Evolutionary conservation across 2,329 filamentous ascomycete species (phyloP), one percentile per base, ranked within the genome.

Genomic region (Torrubiellomyces zombiae): DNA sequence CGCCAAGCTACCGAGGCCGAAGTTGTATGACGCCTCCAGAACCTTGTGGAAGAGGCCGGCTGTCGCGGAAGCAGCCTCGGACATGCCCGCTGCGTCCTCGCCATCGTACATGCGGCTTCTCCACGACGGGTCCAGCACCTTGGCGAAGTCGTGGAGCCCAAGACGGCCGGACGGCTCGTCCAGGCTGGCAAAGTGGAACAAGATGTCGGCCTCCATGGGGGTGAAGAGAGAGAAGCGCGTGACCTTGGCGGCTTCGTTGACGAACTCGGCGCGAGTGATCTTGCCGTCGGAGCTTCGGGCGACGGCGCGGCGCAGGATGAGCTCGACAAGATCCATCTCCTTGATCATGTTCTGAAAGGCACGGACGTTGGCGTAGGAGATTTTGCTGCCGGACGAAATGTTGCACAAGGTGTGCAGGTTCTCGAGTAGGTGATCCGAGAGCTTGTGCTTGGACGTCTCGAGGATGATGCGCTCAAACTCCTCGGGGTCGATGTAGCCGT

Each of bases 321-420:
- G 60, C 58, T 98, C 89, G 24, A 95, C 81, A 42, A 95, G 67
- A 44, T 98, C 89, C 81, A 98, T 94, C 55, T 95, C 85, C 43
- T 79, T 75, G 40, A 98, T 86, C 53, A 98, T 75, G 50, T 98
- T 98, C 59, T 93, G 85, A 60, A 98, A 98, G 18, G 89, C 89
- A 37, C 89, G 74, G 16, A 98, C 89, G 47, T 92, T 94, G 48
- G 89, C 83, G 47, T 98, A 98, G 6, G 85, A 94, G 39, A 98
- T 89, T 57, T 91, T 93, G 60, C 73, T 89, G 33, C 82, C 75
- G 17, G 75, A 63, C 6, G 81, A 82, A 49, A 95, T 92, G 56
- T 94, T 94, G 68, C 86, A 95, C 20, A 98, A 68, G 1, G 83
- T 89, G 34, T 79, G 74, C 23, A 98, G 67, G 53, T 95, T 86